Conservation (phyloP, 169 alveolate genomes). For the Cardiosporidium cionae region DNA sequence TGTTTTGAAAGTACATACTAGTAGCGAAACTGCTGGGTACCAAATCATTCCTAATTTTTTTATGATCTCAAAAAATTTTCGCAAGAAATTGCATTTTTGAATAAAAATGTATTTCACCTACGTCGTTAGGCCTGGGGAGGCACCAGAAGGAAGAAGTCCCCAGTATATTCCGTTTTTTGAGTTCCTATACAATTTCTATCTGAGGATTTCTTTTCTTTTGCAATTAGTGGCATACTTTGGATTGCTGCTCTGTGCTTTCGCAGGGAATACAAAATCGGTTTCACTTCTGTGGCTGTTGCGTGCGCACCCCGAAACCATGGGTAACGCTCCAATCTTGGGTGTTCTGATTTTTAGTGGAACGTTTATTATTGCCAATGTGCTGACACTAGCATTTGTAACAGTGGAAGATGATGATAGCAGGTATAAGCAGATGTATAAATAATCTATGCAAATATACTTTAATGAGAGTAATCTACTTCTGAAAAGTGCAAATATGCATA, state of each 20-base stretch:
- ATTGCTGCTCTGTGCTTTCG: constrained; percentile 46
- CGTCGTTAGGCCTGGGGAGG: constrained; percentile 88
- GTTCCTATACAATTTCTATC: constrained; percentile 67
- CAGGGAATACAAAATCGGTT: constrained; percentile 64
- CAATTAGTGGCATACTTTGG: constrained; percentile 52
- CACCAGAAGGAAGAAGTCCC: constrained; percentile 87
- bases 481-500: no score
- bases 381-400: constrained; percentile 64
- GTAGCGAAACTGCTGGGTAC: no score
- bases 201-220: constrained; percentile 66
- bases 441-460: not conserved
- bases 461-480: no score
- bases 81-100: no score
- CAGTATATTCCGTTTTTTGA: constrained; percentile 81
- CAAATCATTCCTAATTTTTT: no score
- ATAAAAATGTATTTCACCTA: constrained; percentile 76
- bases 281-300: constrained; percentile 63
- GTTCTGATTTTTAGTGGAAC: constrained; percentile 64
- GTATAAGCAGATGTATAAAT: not conserved
- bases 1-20: no score
- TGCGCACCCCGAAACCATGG: constrained; percentile 66
- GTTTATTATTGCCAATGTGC: constrained; percentile 60
- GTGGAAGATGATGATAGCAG: constrained; percentile 75
- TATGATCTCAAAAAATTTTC: no score
- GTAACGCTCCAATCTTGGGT: constrained; percentile 59